phyloP scores from a whole-genome alignment of 306 rosid species.

The Quercus glauca region DNA sequence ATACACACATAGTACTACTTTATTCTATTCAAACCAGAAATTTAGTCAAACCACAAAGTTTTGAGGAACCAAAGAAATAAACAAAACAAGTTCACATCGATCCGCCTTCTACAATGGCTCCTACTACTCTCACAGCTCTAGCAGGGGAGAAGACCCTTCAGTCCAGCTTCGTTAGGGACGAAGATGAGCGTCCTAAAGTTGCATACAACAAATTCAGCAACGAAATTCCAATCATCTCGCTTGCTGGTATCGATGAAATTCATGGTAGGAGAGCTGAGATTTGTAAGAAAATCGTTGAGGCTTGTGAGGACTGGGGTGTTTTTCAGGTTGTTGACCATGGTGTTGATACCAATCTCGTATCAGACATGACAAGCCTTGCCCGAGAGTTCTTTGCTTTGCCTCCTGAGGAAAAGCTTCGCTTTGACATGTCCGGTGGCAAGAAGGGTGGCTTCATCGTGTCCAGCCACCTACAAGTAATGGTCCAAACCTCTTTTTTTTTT shows the following conservation, averaged over 20 bases:
- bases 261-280: constrained; percentile 47
- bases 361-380: constrained; percentile 65
- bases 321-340: constrained; percentile 90
- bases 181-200: constrained; percentile 82
- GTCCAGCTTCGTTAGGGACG: constrained; percentile 62
- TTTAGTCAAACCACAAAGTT: too few relatives aligned
- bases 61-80: too few relatives aligned
- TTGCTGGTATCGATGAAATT: constrained; percentile 57
- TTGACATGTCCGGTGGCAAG: constrained; percentile 89
- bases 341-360: constrained; percentile 42
- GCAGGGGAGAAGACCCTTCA: constrained; percentile 54
- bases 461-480: constrained; percentile 74
- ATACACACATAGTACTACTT: too few relatives aligned
- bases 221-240: constrained; percentile 78
- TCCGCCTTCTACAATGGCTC: constrained; percentile 21
- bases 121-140: constrained; percentile 54
- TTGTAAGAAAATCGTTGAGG: constrained; percentile 59
- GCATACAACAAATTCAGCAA: constrained; percentile 74
- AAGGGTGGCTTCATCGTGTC: constrained; percentile 94
- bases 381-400: constrained; percentile 67
- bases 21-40: too few relatives aligned
- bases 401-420: constrained; percentile 76
- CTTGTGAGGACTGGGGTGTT: constrained; percentile 89
- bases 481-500: background rate
- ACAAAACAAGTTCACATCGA: too few relatives aligned